A percentile compares a stretch with the other conserved stretches of the same genome.
These are phyloP conservation scores for Euphorbia corollata DNA, from an alignment of 441 rosid genomes.

Conservation along the genomic window DNA sequence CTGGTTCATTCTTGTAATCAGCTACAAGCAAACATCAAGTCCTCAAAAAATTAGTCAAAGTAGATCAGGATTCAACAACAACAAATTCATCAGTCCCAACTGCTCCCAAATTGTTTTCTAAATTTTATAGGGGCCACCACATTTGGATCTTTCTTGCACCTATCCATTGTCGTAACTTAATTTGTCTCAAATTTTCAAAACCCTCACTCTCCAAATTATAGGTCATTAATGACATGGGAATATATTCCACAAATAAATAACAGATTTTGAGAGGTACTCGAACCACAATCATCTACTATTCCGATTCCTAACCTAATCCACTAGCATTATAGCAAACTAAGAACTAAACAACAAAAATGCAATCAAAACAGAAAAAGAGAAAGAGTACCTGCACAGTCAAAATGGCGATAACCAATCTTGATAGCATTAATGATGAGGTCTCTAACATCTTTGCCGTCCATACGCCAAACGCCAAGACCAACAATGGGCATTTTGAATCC, in stretches of 20 bases:
- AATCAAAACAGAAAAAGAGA: not conserved
- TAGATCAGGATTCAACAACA: not conserved
- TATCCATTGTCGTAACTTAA: not conserved
- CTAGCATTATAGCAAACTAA: not conserved
- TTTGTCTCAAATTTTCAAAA: not conserved
- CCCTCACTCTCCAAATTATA: not conserved
- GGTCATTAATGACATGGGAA: not conserved
- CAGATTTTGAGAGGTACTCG: not conserved
- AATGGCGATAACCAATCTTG: slow-evolving; percentile 86
- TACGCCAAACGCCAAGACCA: slow-evolving; percentile 85
- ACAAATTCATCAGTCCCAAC: not conserved
- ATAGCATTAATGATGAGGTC: slow-evolving; percentile 63
- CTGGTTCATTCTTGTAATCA: slow-evolving; percentile 70
- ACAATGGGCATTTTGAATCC: slow-evolving; percentile 79
- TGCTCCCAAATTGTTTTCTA: not conserved
- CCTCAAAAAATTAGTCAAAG: not conserved
- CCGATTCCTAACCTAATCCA: not conserved
- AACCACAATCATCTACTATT: no score
- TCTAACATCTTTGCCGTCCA: slow-evolving; percentile 55
- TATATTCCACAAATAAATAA: not conserved
- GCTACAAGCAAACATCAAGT: slow-evolving; percentile 35
- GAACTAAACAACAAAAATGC: not conserved
- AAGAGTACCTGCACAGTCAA: slow-evolving; percentile 77
- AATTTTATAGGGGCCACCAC: not conserved
- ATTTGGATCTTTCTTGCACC: not conserved